These are phyloP conservation scores for Metschnikowia amazonensis DNA, from an alignment of 805 yeast genomes.

Conservation along the genomic window DNA sequence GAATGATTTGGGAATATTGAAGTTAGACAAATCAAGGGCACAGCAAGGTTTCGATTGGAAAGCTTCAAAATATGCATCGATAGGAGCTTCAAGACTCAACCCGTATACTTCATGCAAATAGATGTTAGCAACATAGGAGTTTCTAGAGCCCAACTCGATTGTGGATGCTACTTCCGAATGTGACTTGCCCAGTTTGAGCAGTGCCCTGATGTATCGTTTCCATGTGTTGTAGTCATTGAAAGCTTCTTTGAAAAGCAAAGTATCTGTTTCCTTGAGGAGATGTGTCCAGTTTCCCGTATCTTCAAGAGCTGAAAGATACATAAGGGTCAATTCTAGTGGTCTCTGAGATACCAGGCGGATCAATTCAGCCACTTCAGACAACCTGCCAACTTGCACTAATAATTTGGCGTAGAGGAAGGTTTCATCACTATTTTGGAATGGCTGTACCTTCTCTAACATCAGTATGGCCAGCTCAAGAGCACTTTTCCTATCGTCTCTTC, in stretches of 20 bases:
- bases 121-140: constrained; percentile 51
- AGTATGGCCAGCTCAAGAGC: constrained; percentile 24
- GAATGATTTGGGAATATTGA: constrained; percentile 8
- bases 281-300: constrained; percentile 39
- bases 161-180: constrained; percentile 27
- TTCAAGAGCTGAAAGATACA: constrained; percentile 47
- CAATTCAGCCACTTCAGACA: constrained; percentile 26
- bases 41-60: constrained; percentile 63
- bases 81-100: constrained; percentile 23
- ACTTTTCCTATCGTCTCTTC: constrained; percentile 34
- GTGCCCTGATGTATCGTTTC: constrained; percentile 51
- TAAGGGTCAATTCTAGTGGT: constrained; percentile 62
- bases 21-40: constrained; percentile 47
- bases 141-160: constrained; percentile 40
- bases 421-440: constrained; percentile 61
- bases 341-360: constrained; percentile 28
- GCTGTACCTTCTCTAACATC: constrained; percentile 48
- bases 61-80: constrained; percentile 39
- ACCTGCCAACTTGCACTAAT: constrained; percentile 34
- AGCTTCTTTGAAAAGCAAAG: constrained; percentile 43
- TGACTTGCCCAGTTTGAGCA: constrained; percentile 29
- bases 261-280: constrained; percentile 31
- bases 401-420: constrained; percentile 55
- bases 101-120: constrained; percentile 36
- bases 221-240: constrained; percentile 80